Conservation (phyloP, 257 asterid species). For the Nicotiana paniculata region DNA sequence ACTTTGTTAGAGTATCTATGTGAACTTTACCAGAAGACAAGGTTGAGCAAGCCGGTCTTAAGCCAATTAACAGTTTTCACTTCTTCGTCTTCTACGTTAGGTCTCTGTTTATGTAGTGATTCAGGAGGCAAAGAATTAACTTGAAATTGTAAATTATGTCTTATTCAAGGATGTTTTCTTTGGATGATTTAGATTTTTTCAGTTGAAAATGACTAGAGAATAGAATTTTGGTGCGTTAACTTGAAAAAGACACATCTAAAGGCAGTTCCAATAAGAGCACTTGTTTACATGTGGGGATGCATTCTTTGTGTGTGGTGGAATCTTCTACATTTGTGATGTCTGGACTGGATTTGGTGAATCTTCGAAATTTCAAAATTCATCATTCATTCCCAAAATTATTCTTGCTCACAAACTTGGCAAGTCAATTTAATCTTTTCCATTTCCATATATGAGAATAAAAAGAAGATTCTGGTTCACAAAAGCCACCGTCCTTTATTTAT, state of each 20-base stretch:
- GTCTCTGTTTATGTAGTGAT: neutral
- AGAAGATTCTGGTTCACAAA: neutral
- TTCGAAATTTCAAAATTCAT: neutral
- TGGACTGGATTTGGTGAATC: neutral
- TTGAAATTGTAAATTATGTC: neutral
- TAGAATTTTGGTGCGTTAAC: neutral
- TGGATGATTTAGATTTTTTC: neutral
- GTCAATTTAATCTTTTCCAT: neutral
- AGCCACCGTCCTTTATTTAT: neutral
- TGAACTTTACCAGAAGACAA: neutral
- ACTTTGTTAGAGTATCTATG: neutral
- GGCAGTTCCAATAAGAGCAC: neutral
- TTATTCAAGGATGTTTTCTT: neutral
- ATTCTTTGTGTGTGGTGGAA: neutral
- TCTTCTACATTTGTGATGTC: neutral
- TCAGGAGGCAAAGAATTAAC: neutral
- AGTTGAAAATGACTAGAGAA: neutral
- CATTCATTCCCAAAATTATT: neutral
- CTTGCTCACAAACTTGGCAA: neutral
- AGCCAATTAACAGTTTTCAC: neutral
- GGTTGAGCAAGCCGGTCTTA: neutral
- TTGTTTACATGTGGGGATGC: neutral
- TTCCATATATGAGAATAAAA: neutral
- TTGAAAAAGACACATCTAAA: neutral
- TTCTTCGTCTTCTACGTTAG: neutral